Conservation (phyloP, 306 rosid species). For the Amphicarpaea edgeworthii region DNA sequence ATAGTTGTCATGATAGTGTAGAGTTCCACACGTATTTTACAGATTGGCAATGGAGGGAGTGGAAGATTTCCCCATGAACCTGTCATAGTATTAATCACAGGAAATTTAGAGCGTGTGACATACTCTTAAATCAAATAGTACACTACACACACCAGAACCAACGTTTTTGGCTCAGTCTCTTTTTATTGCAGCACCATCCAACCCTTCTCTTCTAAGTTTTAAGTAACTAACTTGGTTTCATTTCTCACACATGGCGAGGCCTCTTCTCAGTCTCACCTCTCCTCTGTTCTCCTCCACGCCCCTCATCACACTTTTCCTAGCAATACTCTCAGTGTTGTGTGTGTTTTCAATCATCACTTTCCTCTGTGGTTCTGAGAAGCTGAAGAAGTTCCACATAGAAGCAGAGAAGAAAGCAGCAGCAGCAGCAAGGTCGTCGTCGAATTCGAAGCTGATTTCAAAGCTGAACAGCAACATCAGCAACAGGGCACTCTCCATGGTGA, state of each 20-base stretch:
- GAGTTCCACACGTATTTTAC: too few relatives aligned
- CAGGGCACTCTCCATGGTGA: conserved; percentile 61
- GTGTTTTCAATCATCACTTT: conserved; percentile 46
- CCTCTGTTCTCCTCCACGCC: conserved; percentile 39
- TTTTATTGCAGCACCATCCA: not conserved
- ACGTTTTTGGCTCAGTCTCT: not conserved
- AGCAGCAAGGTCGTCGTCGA: not conserved
- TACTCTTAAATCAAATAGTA: not conserved
- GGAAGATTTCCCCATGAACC: not conserved
- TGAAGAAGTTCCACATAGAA: conserved; percentile 42
- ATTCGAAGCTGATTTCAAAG: conserved; percentile 47
- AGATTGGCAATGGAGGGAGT: not conserved
- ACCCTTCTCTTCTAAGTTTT: not conserved
- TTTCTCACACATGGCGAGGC: conserved; percentile 53
- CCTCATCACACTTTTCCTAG: conserved; percentile 34
- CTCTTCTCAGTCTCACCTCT: conserved; percentile 28
- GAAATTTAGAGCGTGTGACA: not conserved
- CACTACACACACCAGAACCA: not conserved
- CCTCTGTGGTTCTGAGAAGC: conserved; percentile 50
- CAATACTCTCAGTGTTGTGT: conserved; percentile 14
- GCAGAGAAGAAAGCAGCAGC: not conserved
- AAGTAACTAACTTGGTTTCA: not conserved
- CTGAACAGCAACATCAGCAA: conserved; percentile 49
- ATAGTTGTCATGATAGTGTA: too few relatives aligned
- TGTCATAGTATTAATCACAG: not conserved